Conservation (phyloP, 1,284 basidiomycete species). For the Boletus albobrunnescens region DNA sequence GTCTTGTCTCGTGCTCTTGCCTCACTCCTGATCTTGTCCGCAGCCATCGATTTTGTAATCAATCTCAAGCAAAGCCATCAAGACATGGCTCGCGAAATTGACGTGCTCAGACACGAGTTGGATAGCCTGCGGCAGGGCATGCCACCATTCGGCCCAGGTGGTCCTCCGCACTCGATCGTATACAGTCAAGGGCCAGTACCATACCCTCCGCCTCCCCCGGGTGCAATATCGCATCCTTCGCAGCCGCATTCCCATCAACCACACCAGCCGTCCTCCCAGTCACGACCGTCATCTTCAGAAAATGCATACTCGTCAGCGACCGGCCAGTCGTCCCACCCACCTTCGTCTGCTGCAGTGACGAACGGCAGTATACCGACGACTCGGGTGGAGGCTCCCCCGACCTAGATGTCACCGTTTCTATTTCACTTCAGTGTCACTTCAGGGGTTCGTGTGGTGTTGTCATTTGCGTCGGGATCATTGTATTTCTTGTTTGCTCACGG, state of each 20-base stretch:
- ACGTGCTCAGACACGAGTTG: constrained; percentile 72
- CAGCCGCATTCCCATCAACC: constrained; percentile 37
- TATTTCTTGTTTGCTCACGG: constrained; percentile 23
- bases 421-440: too few relatives aligned
- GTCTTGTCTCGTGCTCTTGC: constrained; percentile 16
- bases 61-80: constrained; percentile 72
- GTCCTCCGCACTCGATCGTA: constrained; percentile 49
- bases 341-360: constrained; percentile 31
- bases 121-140: constrained; percentile 62
- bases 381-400: constrained; percentile 30
- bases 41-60: constrained; percentile 85
- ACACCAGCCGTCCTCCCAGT: constrained; percentile 33
- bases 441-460: constrained; percentile 13
- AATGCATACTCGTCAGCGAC: constrained; percentile 43
- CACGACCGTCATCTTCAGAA: constrained; percentile 47
- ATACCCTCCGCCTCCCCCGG: constrained; percentile 41
- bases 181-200: constrained; percentile 48
- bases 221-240: too few relatives aligned
- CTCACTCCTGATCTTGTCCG: constrained; percentile 11
- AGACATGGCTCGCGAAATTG: constrained; percentile 75
- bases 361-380: constrained; percentile 35
- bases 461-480: too few relatives aligned
- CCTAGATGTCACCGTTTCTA: constrained; percentile 14
- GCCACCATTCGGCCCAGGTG: constrained; percentile 47
- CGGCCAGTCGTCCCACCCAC: constrained; percentile 29